Base-by-base conservation (phyloP, 768 basidiomycete species). In the Mrakia frigida region DNA sequence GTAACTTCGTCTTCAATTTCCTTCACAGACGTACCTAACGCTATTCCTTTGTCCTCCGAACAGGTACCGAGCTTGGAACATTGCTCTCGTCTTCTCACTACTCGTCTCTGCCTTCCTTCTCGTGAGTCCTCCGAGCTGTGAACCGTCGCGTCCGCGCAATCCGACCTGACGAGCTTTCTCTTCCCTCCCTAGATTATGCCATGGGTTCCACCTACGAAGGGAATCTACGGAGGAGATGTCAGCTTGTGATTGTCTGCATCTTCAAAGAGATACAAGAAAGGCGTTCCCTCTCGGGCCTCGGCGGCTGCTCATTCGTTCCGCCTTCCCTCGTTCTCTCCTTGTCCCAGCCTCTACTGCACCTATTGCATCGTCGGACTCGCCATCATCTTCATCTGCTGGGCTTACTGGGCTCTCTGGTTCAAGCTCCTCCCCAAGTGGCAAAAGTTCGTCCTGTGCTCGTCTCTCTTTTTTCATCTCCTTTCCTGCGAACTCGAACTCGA, bases 331-430 rank as follows among this genome's bases (percentile, higher is more conserved):
- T 43, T 53, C 67, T 67, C 39, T 35, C 18, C 35, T 6, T n/a
- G n/a, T n/a, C n/a, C 3, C 7, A 78, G 79, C 79, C 79, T 80
- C 61, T 81, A 80, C 68, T 74, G 67, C 6, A 63, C 76, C n/a
- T 79, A 76, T 9, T 76, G 76, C 35, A 28, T 80, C 56, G 74
- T 74, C 5, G 80, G 79, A 46, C 52, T 81, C 6, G 78, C 73
- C 60, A 79, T 80, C 68, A 50, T 78, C 37, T 73, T 79, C 77
- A 73, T 80, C n/a, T 81, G 81, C 41, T 80, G 74, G n/a, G 43
- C 81, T 37, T 81, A 84, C 75, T 83, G 82, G 71, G 81, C 79
- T 52, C 35, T 87, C 28, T 87, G 87, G 86, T 85, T 86, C 35
- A 80, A 86, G 13, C 46, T 86, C 1, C 82, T 88, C 4, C 87